Conservation (phyloP, 148 eudicot genomes). For the Rhododendron henanense region DNA sequence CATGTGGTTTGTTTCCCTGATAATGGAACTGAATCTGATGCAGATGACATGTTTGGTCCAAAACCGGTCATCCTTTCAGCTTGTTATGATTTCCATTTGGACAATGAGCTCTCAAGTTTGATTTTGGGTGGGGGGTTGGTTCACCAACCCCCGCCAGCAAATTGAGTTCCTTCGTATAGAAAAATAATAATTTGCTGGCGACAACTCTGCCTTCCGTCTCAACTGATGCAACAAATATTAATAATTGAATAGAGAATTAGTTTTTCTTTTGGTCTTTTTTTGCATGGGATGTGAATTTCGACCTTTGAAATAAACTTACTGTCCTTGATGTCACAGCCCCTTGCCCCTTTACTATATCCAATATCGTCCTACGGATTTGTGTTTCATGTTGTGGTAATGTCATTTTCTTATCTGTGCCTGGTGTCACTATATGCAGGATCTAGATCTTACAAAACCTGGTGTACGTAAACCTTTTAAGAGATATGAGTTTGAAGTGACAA, state of each 20-base stretch:
- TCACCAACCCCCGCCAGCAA: too few species aligned
- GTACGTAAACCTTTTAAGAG: slow-evolving; percentile 48
- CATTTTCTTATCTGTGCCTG: not conserved
- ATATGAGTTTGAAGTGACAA: slow-evolving; percentile 65
- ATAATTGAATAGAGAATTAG: not conserved
- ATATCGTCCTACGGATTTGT: not conserved
- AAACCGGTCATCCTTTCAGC: not conserved
- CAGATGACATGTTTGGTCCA: not conserved
- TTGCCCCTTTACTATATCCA: not conserved
- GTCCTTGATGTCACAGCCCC: not conserved
- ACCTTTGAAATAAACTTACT: not conserved
- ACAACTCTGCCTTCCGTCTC: not conserved
- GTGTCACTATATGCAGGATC: slow-evolving; percentile 46
- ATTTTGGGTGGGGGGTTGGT: not conserved
- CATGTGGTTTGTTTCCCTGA: not conserved
- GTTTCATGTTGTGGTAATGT: not conserved
- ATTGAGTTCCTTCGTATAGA: not conserved
- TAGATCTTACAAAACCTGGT: slow-evolving; percentile 71
- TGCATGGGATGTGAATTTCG: not conserved
- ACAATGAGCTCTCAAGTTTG: not conserved
- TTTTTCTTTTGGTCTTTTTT: not conserved
- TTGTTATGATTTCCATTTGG: not conserved
- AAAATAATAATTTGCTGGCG: not conserved
- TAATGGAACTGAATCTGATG: not conserved
- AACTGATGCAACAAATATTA: not conserved